Conservation (phyloP, 805 yeast genomes). For the Nakazawaea holstii region DNA sequence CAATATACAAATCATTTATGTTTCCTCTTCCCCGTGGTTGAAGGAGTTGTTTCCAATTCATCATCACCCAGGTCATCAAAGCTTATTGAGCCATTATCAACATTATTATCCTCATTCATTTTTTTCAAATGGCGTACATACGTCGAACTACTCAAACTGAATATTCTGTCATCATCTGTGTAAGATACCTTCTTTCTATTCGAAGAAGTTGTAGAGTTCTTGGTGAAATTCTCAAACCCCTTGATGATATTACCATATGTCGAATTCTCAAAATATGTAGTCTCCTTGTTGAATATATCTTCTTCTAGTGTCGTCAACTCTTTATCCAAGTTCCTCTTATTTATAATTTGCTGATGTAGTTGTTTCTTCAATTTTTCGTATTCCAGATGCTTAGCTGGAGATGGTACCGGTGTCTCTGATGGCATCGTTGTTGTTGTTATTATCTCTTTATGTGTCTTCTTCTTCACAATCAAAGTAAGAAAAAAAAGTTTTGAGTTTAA, state of each 20-base stretch:
- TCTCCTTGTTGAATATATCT: slow-evolving; percentile 71
- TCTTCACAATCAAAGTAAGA: not conserved
- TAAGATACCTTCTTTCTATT: slow-evolving; percentile 42
- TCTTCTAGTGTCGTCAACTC: slow-evolving; percentile 66
- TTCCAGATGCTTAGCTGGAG: slow-evolving; percentile 31
- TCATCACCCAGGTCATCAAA: slow-evolving; percentile 7
- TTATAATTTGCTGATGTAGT: slow-evolving; percentile 55
- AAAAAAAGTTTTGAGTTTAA: not conserved
- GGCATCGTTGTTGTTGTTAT: not conserved
- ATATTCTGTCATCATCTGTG: slow-evolving; percentile 75
- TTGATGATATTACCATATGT: slow-evolving; percentile 77
- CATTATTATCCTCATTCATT: slow-evolving; percentile 30
- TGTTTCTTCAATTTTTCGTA: slow-evolving; percentile 65
- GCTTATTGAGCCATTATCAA: slow-evolving; percentile 13
- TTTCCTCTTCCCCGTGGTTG: slow-evolving; percentile 1
- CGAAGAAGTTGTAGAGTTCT: slow-evolving; percentile 29
- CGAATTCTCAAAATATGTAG: slow-evolving; percentile 65
- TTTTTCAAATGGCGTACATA: slow-evolving; percentile 60
- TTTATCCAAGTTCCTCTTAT: slow-evolving; percentile 61
- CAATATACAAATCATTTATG: not conserved
- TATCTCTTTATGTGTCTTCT: not conserved
- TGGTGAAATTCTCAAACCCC: slow-evolving; percentile 82
- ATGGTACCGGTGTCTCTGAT: slow-evolving; percentile 11
- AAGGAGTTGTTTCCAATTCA: slow-evolving; percentile 1
- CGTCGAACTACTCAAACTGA: slow-evolving; percentile 68